Evolutionary conservation across 768 basidiomycete genomes (phyloP).

Genomic region (Boletus sensibilis): DNA sequence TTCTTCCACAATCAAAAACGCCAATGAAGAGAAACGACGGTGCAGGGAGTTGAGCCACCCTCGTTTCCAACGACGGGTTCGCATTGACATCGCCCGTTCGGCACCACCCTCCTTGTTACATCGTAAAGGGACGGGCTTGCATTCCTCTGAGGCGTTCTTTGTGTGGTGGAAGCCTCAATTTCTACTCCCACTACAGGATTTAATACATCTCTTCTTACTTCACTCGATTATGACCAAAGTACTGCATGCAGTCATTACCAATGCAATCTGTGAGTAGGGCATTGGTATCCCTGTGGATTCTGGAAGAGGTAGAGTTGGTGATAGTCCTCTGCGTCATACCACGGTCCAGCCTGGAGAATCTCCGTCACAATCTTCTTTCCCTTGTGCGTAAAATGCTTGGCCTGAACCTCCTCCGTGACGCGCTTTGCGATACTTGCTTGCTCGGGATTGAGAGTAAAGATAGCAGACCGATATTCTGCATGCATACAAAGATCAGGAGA

Average conservation of each 20-base stretch:
- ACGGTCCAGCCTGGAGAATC: conserved; percentile 64
- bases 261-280: conserved; percentile 81
- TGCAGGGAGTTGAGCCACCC: conserved; percentile 59
- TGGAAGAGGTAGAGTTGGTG: conserved; percentile 79
- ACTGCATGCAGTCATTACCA: conserved; percentile 49
- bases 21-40: conserved; percentile 52
- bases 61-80: conserved; percentile 36
- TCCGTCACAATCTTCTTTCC: conserved; percentile 76
- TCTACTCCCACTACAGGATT: neutral
- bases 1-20: conserved; percentile 51
- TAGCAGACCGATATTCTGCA: conserved; percentile 89
- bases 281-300: conserved; percentile 88
- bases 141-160: conserved; percentile 51
- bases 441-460: conserved; percentile 76
- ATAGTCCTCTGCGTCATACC: conserved; percentile 84
- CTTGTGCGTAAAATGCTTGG: conserved; percentile 74
- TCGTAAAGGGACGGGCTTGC: conserved; percentile 55
- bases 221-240: neutral
- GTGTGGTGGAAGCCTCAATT: conserved; percentile 6
- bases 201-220: neutral
- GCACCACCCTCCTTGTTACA: conserved; percentile 60
- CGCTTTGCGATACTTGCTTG: conserved; percentile 71
- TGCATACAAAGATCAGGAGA: neutral
- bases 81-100: conserved; percentile 66
- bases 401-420: conserved; percentile 81